Base-by-base conservation (phyloP, 2,329 filamentous ascomycete species). In the Neobulgaria alba region DNA sequence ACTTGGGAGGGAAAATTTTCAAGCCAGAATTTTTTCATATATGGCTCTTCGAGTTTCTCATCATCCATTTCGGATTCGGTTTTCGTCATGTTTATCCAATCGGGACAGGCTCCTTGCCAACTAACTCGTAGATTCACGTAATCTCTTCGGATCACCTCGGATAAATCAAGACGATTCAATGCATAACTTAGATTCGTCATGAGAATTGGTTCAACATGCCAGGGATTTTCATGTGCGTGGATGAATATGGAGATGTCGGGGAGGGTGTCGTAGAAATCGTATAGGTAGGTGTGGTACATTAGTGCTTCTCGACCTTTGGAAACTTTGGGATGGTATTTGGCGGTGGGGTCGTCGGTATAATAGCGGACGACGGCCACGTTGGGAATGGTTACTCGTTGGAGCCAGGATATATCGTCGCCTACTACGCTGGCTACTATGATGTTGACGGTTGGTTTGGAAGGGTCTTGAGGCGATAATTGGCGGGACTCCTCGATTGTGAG, bases 221-320 rank as follows among this genome's bases (percentile, higher is more conserved):
- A 64, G 2, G 60, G 46, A 2, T 43, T 45, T 37, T 75, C 71
- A 48, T 80, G 72, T 15, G 73, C 67, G 54, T 82, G 77, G 58
- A 77, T 70, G 60, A 82, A 78, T 48, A 81, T 69, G 21, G 66
- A 64, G 45, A 79, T 66, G 39, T 77, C 73, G 2, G 74, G 68
- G 3, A 82, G 66, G 3, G 64, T 52, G 46, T 79, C 67, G 60
- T 82, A 81, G 56, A 73, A 68, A 55, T 78, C 73, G 51, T 77
- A 69, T 51, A 81, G 68, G 58, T 76, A 79, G 29, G 67, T 72
- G 29, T 79, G 64, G 54, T 81, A 80, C 5, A 76, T 68, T 61
- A 76, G 72, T 23, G 73, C 75, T 59, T 82, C 77, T 51, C 77
- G 72, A 23, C 77, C 77, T 57, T 77, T 77, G 52, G 75, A 73